Percentiles rank a stretch among this genome's conserved stretches.
Conservation (phyloP, 495 filamentous ascomycete genomes). For the Lasiosphaeria hispida region DNA sequence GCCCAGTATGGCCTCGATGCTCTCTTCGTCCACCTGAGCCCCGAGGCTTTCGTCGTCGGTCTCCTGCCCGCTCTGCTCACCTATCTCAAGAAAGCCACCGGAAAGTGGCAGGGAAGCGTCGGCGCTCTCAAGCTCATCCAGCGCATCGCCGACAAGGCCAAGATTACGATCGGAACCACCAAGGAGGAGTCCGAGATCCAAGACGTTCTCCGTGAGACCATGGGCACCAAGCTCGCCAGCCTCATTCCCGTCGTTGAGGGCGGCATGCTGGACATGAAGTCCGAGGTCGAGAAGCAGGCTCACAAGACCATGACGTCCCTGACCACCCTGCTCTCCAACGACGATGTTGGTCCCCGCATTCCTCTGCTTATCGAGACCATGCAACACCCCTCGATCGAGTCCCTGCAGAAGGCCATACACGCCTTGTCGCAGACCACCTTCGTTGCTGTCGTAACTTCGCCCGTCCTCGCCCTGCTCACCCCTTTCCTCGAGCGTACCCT, state of each 20-base stretch:
- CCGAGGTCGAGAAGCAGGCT: conserved; percentile 84
- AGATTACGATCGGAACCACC: conserved; percentile 72
- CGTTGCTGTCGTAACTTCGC: conserved; percentile 95
- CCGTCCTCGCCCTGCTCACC: conserved; percentile 93
- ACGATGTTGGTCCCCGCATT: conserved; percentile 91
- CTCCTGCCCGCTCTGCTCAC: conserved; percentile 68
- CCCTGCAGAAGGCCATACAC: conserved; percentile 91
- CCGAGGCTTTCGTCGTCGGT: conserved; percentile 77
- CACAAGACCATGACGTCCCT: conserved; percentile 86
- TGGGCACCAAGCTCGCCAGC: conserved; percentile 87
- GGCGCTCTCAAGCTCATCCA: conserved; percentile 79
- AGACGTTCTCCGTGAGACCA: conserved; percentile 81
- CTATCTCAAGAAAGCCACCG: conserved; percentile 75
- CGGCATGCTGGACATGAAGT: conserved; percentile 95
- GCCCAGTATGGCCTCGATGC: conserved; percentile 94
- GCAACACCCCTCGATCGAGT: conserved; percentile 87
- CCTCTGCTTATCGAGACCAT: conserved; percentile 92
- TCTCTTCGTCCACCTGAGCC: conserved; percentile 71
- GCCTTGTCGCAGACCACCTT: conserved; percentile 98
- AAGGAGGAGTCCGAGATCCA: conserved; percentile 79
- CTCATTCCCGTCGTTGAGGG: conserved; percentile 89
- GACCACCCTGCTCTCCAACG: conserved; percentile 89
- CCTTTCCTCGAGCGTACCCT: conserved; percentile 91
- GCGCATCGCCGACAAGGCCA: conserved; percentile 88
- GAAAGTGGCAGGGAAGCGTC: conserved; percentile 94